phyloP scores from a whole-genome alignment of 2,329 filamentous ascomycete species.

The Paramyrothecium roridum region DNA sequence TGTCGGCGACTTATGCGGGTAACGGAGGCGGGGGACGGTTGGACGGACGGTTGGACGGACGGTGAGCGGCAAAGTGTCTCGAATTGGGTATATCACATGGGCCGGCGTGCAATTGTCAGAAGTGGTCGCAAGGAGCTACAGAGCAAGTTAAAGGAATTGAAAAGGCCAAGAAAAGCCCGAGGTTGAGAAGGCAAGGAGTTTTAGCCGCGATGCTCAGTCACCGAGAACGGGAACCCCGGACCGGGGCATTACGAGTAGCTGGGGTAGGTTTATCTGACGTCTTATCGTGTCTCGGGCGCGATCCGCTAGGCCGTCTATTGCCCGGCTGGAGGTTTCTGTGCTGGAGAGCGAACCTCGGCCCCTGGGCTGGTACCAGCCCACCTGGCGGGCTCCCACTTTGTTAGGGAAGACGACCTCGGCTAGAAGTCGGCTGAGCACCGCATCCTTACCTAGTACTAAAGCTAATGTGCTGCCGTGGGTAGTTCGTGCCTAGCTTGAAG shows the following conservation, averaged over 20 bases:
- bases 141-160: no score
- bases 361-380: not conserved
- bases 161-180: not conserved
- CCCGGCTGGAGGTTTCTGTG: no score
- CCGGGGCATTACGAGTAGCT: not conserved
- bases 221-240: not conserved
- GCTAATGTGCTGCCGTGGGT: no score
- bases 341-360: not conserved
- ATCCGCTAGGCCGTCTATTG: not conserved
- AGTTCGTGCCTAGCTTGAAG: no score
- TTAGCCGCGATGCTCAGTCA: not conserved
- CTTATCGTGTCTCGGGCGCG: not conserved
- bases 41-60: no score
- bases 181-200: not conserved
- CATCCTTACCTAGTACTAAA: no score
- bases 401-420: not conserved
- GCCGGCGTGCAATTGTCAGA: no score
- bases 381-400: not conserved
- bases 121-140: no score
- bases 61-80: no score
- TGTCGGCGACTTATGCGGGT: not conserved
- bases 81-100: no score
- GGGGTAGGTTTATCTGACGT: not conserved
- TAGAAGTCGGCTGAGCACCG: not conserved
- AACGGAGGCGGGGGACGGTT: no score